Percentiles rank a stretch among this genome's conserved stretches.
These are phyloP conservation scores for Wakefieldia striispora DNA, from an alignment of 768 basidiomycete genomes.

Conservation along the genomic window DNA sequence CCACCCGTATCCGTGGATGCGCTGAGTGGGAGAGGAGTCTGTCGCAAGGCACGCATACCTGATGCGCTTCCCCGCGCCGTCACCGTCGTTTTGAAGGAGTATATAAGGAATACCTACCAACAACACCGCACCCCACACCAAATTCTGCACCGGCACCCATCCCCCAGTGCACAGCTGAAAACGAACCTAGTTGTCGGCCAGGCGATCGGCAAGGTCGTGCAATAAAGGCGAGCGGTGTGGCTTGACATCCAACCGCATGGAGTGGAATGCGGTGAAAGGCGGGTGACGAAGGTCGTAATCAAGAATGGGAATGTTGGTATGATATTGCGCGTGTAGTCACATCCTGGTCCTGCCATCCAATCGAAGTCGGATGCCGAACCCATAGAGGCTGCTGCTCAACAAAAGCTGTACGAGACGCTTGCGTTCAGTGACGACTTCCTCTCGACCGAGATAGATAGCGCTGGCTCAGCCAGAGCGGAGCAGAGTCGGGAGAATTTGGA, in stretches of 20 bases:
- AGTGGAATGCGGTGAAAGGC: conserved; percentile 32
- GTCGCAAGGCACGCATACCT: conserved; percentile 54
- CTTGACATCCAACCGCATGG: background rate
- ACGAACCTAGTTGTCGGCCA: conserved; percentile 38
- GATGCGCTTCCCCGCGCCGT: conserved; percentile 30
- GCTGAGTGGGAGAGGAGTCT: conserved; percentile 38
- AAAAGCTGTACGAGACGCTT: conserved; percentile 15
- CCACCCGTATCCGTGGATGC: background rate
- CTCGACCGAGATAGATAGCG: conserved; percentile 13
- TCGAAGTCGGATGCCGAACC: conserved; percentile 2
- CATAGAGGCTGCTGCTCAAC: conserved; percentile 7
- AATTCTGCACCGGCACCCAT: conserved; percentile 44
- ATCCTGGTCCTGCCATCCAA: conserved; percentile 9
- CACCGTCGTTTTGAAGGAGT: conserved; percentile 31
- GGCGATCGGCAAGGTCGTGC: conserved; percentile 37
- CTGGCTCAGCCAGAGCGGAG: conserved; percentile 3
- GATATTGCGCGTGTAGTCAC: conserved; percentile 11
- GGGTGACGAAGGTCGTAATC: conserved; percentile 53
- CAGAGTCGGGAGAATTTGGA: conserved; percentile 15
- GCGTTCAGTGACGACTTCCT: background rate
- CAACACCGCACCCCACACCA: conserved; percentile 48
- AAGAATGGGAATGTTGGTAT: conserved; percentile 43
- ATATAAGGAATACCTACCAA: conserved; percentile 43
- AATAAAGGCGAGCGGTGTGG: conserved; percentile 47
- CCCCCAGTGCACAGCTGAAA: conserved; percentile 55